Percentiles rank a stretch among this genome's conserved stretches.
phyloP scores from a whole-genome alignment of 176 grass and related monocot species.

The Typha latifolia region DNA sequence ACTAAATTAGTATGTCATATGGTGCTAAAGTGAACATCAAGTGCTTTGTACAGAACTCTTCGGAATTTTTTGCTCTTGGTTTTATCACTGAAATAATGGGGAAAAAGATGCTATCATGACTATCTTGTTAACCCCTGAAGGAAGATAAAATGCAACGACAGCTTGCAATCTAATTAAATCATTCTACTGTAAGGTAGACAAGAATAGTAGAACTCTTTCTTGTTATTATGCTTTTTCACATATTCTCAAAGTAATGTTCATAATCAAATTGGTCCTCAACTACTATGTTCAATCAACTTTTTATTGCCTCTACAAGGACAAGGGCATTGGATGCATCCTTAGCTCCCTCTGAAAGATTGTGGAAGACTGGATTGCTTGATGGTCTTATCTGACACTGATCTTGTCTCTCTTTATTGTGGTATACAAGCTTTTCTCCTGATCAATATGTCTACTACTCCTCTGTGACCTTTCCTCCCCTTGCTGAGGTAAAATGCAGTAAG shows the following conservation, averaged over 20 bases:
- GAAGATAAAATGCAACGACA: neutral
- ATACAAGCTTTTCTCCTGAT: neutral
- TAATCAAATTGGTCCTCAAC: neutral
- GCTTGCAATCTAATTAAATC: neutral
- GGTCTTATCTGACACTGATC: constrained; percentile 1
- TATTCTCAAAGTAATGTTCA: neutral
- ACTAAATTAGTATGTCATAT: neutral
- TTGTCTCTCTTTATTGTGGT: constrained; percentile 1
- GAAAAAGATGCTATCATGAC: neutral
- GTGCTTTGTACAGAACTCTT: too few relatives aligned
- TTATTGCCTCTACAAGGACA: neutral
- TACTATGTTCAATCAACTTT: neutral
- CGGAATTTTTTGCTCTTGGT: too few relatives aligned
- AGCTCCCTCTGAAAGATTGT: neutral
- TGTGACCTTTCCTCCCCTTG: neutral
- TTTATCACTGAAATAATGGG: neutral
- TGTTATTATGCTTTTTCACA: neutral
- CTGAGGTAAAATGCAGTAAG: neutral
- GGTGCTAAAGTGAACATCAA: too few relatives aligned
- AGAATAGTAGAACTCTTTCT: neutral
- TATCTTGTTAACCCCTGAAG: neutral
- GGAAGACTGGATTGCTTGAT: neutral
- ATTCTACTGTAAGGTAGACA: neutral
- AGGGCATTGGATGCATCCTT: neutral
- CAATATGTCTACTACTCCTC: neutral